A percentile compares a stretch with the other conserved stretches of the same genome.
Evolutionary conservation across 192 early-diverging fungal genomes (phyloP).

Genomic region (Haplosporangium gracile): DNA sequence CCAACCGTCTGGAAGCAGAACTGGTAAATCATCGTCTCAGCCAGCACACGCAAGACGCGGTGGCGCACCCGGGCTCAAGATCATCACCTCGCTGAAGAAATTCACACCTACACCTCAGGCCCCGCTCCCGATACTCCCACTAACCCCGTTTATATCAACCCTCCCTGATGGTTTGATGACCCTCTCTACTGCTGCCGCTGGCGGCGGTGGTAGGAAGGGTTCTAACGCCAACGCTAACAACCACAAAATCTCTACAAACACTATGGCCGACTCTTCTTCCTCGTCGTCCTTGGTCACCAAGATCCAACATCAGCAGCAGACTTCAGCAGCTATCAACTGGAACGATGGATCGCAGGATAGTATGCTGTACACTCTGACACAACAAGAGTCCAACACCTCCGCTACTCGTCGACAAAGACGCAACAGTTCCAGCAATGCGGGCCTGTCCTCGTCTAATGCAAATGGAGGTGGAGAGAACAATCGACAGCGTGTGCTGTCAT

Average conservation of each 20-base stretch:
- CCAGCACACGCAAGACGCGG: not conserved
- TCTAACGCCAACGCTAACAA: not conserved
- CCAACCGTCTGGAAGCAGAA: too few relatives aligned
- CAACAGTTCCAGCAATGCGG: not conserved
- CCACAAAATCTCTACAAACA: not conserved
- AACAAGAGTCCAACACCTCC: slow-evolving; percentile 1
- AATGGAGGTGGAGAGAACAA: not conserved
- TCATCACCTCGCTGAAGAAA: slow-evolving; percentile 9
- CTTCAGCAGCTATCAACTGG: not conserved
- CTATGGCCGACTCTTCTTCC: not conserved
- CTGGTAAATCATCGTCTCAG: not conserved
- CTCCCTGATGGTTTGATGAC: not conserved
- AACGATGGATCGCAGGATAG: not conserved
- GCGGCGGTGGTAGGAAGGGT: not conserved
- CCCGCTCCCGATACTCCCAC: slow-evolving; percentile 8
- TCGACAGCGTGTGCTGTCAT: slow-evolving; percentile 23
- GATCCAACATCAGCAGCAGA: not conserved
- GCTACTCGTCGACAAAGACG: not conserved
- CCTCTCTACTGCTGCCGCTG: not conserved
- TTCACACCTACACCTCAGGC: slow-evolving; percentile 18
- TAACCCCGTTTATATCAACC: slow-evolving; percentile 8
- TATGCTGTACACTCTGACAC: not conserved
- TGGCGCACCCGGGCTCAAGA: slow-evolving; percentile 12
- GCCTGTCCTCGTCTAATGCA: not conserved
- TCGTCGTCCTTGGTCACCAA: not conserved